These are phyloP conservation scores for Hypocreales sp. DNA, from an alignment of 2,329 filamentous ascomycete genomes.

Conservation along the genomic window DNA sequence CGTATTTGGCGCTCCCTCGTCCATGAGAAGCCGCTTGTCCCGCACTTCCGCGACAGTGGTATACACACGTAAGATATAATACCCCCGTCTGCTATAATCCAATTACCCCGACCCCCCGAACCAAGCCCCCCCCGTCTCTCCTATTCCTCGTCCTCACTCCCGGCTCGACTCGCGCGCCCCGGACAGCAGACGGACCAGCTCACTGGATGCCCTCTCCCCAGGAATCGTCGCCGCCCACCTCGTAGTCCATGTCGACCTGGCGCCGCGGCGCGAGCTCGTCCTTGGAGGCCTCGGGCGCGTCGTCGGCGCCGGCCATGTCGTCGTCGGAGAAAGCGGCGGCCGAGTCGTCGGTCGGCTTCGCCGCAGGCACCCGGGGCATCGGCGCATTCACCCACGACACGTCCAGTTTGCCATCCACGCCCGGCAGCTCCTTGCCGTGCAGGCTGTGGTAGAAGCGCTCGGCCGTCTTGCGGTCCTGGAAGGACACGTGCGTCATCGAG, in stretches of 20 bases:
- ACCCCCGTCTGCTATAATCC: no score
- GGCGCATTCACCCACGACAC: conserved; percentile 41
- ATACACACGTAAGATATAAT: no score
- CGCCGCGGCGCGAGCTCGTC: conserved; percentile 10
- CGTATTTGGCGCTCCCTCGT: no score
- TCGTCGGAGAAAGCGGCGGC: conserved; percentile 6
- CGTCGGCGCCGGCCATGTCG: conserved; percentile 9
- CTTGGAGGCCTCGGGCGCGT: conserved; percentile 8
- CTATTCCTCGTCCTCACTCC: no score
- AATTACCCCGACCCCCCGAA: no score
- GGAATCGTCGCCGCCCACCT: conserved; percentile 33
- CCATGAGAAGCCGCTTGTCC: no score
- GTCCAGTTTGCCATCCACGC: conserved; percentile 46
- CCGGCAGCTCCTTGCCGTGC: conserved; percentile 41
- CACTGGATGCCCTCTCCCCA: conserved; percentile 17
- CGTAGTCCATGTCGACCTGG: conserved; percentile 34
- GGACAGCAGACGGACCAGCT: background rate
- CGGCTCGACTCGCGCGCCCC: background rate
- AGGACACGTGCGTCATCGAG: conserved; percentile 37
- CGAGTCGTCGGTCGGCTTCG: conserved; percentile 2
- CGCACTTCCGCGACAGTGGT: no score
- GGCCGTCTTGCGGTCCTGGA: conserved; percentile 53
- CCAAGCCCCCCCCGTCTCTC: no score
- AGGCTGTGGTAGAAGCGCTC: conserved; percentile 51
- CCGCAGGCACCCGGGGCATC: conserved; percentile 8